Evolutionary conservation across 257 asterid genomes (phyloP).

Genomic region (Scutellaria barbata): DNA sequence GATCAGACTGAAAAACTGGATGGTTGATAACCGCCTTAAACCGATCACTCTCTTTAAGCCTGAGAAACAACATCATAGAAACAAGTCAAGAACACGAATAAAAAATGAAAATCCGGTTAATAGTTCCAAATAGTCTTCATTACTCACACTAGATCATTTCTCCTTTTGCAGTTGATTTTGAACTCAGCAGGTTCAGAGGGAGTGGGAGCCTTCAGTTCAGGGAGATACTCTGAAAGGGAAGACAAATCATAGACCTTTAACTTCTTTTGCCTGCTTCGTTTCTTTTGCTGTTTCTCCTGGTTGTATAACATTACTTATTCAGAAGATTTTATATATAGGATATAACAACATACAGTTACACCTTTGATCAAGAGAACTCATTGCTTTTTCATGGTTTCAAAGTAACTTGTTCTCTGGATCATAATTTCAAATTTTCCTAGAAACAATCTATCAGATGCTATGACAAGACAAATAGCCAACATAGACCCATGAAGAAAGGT

Average conservation of each 20-base stretch:
- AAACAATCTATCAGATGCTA: not conserved
- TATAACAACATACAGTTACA: not conserved
- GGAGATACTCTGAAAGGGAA: constrained; percentile 70
- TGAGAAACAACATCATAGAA: constrained; percentile 33
- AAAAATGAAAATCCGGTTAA: not conserved
- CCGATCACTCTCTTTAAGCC: constrained; percentile 72
- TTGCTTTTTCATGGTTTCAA: not conserved
- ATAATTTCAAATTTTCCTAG: too few relatives aligned
- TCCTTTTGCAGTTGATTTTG: constrained; percentile 67
- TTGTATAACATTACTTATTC: constrained; percentile 25
- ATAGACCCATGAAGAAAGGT: not conserved
- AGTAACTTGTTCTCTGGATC: not conserved
- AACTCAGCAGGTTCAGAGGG: constrained; percentile 46
- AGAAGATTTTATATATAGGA: not conserved
- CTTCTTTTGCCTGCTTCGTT: constrained; percentile 59
- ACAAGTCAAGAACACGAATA: constrained; percentile 33
- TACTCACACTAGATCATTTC: constrained; percentile 71
- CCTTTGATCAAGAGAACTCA: not conserved
- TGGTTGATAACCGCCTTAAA: constrained; percentile 61
- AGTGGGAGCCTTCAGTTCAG: constrained; percentile 52
- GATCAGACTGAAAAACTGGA: constrained; percentile 70
- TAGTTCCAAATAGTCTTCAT: constrained; percentile 5
- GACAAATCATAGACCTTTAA: constrained; percentile 76
- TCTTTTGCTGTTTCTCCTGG: constrained; percentile 58
- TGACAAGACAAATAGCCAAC: not conserved